Base-by-base conservation (phyloP, 106 monocot genomes). In the Dioscorea alata region DNA sequence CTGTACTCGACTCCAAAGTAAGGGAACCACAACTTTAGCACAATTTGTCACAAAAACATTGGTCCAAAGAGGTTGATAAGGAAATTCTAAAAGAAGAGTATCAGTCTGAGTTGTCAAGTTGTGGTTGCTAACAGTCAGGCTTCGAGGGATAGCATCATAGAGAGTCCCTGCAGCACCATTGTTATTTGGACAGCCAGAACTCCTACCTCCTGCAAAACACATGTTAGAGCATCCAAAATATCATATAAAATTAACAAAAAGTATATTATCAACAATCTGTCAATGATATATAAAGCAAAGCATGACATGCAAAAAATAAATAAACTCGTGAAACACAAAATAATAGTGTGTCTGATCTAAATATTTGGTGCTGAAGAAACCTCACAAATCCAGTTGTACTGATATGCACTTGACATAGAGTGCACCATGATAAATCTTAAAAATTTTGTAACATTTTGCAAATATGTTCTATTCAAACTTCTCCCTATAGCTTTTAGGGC, bases 1-100 rank as follows among this genome's bases (percentile, higher is more conserved):
- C 93, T 99, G 99, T 34, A 99, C 99, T 28, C 99, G 90, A 68
- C 99, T 99, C 99, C 99, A 99, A 13, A 90, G 77, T 53, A 99
- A 79, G 72, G 99, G 99, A 75, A 99, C 93, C 60, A 79, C 93
- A 59, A 85, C 93, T 88, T 86, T 99, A 59, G 93, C 99, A 75
- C 73, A 71, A 76, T 99, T 90, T 74, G 66, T 90, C 32, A 99
- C 84, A 83, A 84, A 83, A 70, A 99, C 90, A 81, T 99, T 99
- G 33, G 90, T 93, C 99, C 99, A 99, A 66, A 99, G 85, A 54
- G 99, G 99, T 60, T 87, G 85, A 60, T 82, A 75, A 25, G 99
- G 99, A 73, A 99, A 99, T 48, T 99, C 99, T 70, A 93, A 77
- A 42, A 99, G 71, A 79, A 99, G 87, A 22, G 99, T 99, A 78